Evolutionary conservation across 2,329 filamentous ascomycete genomes (phyloP).

Genomic region (Botryotinia globosa): DNA sequence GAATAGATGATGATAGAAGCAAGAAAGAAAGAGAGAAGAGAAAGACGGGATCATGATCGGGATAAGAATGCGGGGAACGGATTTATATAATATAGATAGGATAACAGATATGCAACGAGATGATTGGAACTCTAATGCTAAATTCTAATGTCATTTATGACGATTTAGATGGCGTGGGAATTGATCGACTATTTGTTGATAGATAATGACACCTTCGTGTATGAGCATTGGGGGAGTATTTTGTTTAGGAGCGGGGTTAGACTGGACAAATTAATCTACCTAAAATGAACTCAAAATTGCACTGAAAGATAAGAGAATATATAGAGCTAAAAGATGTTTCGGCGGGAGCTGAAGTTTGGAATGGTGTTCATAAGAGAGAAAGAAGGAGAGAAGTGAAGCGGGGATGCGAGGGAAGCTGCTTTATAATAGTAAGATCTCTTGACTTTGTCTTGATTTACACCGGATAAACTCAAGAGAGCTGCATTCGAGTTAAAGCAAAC

Average conservation of each 20-base stretch:
- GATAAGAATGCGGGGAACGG: background rate
- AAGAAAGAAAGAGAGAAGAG: background rate
- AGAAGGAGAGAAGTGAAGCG: background rate
- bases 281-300: background rate
- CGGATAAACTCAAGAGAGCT: background rate
- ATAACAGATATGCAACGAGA: background rate
- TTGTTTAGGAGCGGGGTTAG: background rate
- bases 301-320: background rate
- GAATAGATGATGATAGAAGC: background rate
- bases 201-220: background rate
- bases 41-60: background rate
- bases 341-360: background rate
- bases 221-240: background rate
- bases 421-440: background rate
- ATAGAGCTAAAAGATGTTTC: background rate
- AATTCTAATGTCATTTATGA: background rate
- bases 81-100: background rate
- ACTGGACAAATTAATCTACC: rapidly evolving
- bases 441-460: background rate
- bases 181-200: background rate
- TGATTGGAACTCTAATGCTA: background rate
- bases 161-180: background rate
- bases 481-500: rapidly evolving
- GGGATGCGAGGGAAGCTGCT: background rate
- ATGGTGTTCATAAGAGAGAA: background rate